Evolutionary conservation across 78 protist genomes (phyloP).

Genomic region (Creolimax fragrantissima): DNA sequence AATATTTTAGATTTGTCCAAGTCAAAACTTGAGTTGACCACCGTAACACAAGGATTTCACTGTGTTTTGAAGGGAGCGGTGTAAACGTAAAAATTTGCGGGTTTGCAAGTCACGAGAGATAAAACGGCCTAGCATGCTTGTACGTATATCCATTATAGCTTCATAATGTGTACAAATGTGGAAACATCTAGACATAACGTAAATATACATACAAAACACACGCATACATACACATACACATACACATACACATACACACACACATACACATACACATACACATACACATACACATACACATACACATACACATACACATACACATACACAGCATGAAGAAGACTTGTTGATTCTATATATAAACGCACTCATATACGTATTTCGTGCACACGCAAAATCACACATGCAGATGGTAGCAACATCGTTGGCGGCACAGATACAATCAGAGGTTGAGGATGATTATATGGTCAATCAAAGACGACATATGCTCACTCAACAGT

Average conservation of each 20-base stretch:
- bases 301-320: neutral
- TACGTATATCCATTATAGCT: neutral
- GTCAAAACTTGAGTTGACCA: too few species aligned
- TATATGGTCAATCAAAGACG: slow-evolving; percentile 28
- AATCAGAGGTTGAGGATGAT: slow-evolving; percentile 34
- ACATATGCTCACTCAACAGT: slow-evolving; percentile 51
- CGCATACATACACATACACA: neutral
- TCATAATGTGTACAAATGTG: neutral
- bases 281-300: neutral
- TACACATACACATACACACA: neutral
- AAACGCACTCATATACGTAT: neutral
- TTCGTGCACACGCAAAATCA: neutral
- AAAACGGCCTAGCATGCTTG: too few species aligned
- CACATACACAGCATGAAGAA: neutral
- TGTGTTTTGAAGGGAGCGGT: too few species aligned
- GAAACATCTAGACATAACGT: neutral
- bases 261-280: slow-evolving; percentile 5
- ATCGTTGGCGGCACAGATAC: neutral
- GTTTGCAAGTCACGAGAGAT: too few species aligned
- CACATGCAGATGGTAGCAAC: slow-evolving; percentile 4
- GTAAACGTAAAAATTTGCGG: too few species aligned
- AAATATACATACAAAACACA: neutral
- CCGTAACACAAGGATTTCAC: too few species aligned
- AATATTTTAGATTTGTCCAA: too few species aligned
- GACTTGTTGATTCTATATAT: neutral